A percentile compares a stretch with the other conserved stretches of the same genome.
phyloP scores from a whole-genome alignment of 2,329 filamentous ascomycete species.

The Ceratocystis eucalypticola region DNA sequence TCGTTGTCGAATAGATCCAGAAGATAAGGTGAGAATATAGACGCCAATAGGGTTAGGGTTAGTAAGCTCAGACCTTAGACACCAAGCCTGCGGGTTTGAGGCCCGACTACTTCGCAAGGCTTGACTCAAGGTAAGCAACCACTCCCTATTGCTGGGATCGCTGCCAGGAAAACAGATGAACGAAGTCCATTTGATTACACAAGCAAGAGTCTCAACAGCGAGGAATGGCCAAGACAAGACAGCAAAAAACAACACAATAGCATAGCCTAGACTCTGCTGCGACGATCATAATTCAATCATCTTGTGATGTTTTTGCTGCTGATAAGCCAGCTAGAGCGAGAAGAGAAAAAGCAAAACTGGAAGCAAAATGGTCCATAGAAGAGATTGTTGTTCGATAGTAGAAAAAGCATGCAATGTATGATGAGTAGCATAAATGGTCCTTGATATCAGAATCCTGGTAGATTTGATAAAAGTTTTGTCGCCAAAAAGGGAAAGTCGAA shows the following conservation, averaged over 20 bases:
- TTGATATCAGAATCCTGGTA: conserved; percentile 1
- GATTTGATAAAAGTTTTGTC: background rate
- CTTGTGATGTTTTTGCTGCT: background rate
- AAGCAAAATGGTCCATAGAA: conserved; percentile 16
- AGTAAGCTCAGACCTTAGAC: background rate
- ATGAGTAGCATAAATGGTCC: background rate
- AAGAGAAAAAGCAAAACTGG: background rate
- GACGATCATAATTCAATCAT: conserved; percentile 6
- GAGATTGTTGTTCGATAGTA: conserved; percentile 6
- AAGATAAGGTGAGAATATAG: too few species aligned
- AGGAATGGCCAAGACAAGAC: background rate
- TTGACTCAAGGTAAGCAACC: background rate
- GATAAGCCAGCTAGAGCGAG: background rate
- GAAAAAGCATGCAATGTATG: background rate
- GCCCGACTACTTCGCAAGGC: background rate
- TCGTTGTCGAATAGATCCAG: background rate
- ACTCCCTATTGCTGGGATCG: background rate
- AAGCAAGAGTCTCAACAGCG: background rate
- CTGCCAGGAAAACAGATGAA: background rate
- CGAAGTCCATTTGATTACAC: background rate
- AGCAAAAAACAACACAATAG: background rate
- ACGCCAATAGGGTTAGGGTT: background rate
- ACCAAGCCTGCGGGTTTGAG: background rate
- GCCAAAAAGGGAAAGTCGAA: conserved; percentile 5
- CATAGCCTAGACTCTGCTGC: background rate